Percentiles rank a stretch among this genome's conserved stretches.
These are phyloP conservation scores for Pythium brachiatum DNA, from an alignment of 352 stramenopile genomes.

Conservation along the genomic window DNA sequence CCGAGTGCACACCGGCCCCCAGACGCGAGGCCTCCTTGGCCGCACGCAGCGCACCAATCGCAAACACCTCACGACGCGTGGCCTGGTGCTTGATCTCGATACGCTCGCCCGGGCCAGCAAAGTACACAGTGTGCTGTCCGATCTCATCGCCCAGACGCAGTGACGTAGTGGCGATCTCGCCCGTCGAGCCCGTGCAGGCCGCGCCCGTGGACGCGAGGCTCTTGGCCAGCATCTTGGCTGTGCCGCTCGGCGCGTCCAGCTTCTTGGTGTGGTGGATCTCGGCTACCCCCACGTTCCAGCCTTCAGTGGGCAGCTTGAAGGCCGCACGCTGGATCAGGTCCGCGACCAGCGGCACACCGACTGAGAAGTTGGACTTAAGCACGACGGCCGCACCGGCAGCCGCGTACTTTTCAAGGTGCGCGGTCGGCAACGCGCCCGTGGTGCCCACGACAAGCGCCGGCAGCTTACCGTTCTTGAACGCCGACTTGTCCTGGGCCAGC, in stretches of 20 bases:
- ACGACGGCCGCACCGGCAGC: constrained; percentile 53
- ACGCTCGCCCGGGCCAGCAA: constrained; percentile 71
- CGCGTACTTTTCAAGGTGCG: constrained; percentile 59
- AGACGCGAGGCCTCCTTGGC: constrained; percentile 53
- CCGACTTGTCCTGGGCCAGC: constrained; percentile 45
- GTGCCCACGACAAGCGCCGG: constrained; percentile 78
- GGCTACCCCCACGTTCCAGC: constrained; percentile 79
- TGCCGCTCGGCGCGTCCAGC: constrained; percentile 77
- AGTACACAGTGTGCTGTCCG: constrained; percentile 80
- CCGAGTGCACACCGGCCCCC: constrained; percentile 58
- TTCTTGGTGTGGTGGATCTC: constrained; percentile 89
- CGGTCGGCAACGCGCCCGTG: constrained; percentile 56
- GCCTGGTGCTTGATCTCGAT: constrained; percentile 86
- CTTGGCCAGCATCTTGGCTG: constrained; percentile 78
- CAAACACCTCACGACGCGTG: constrained; percentile 78
- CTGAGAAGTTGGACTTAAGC: constrained; percentile 83
- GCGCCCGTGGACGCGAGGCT: constrained; percentile 56
- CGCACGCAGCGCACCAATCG: constrained; percentile 65
- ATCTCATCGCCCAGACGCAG: constrained; percentile 80
- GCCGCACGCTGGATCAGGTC: constrained; percentile 70
- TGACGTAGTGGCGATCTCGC: constrained; percentile 57
- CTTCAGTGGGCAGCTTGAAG: constrained; percentile 66
- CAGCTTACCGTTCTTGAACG: constrained; percentile 64
- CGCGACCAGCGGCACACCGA: constrained; percentile 75
- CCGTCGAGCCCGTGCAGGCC: constrained; percentile 42